Conservation (phyloP, 345 rosid genomes). For the Corchorus capsularis region DNA sequence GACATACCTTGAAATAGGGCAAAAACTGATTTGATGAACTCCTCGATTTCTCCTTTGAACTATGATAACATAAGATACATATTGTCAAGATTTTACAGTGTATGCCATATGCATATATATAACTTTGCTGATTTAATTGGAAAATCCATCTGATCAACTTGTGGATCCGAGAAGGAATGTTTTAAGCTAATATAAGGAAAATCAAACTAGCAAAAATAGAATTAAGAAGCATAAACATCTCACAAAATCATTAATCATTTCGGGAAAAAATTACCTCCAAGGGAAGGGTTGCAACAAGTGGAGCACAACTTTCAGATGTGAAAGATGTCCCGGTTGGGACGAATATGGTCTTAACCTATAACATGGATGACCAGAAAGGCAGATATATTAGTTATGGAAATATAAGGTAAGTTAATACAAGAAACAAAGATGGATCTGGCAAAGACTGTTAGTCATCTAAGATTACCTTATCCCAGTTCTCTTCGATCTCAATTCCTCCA, state of each 20-base stretch:
- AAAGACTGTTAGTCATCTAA: background rate
- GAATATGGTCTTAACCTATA: slow-evolving; percentile 81
- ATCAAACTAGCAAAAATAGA: background rate
- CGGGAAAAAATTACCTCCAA: slow-evolving; percentile 62
- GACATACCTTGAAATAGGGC: slow-evolving; percentile 76
- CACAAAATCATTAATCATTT: slow-evolving; percentile 13
- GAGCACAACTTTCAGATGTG: slow-evolving; percentile 74
- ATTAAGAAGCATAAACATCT: slow-evolving; percentile 9
- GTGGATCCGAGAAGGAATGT: background rate
- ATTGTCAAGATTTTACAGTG: slow-evolving; percentile 7
- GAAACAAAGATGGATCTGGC: background rate
- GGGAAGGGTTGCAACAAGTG: slow-evolving; percentile 91
- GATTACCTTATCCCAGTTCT: slow-evolving; percentile 95
- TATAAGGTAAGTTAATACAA: slow-evolving; percentile 13
- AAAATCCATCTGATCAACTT: background rate
- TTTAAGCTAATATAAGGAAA: slow-evolving; percentile 8
- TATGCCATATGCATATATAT: background rate
- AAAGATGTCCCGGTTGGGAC: slow-evolving; percentile 68
- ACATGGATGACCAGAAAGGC: slow-evolving; percentile 8
- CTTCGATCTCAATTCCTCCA: slow-evolving; percentile 96
- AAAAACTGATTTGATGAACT: slow-evolving; percentile 68
- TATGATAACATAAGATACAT: slow-evolving; percentile 28
- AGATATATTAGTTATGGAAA: slow-evolving; percentile 5
- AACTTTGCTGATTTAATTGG: background rate
- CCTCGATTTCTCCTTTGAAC: slow-evolving; percentile 69